Conservation (phyloP, 192 early-diverging fungal species). For the Mortierella hygrophila region DNA sequence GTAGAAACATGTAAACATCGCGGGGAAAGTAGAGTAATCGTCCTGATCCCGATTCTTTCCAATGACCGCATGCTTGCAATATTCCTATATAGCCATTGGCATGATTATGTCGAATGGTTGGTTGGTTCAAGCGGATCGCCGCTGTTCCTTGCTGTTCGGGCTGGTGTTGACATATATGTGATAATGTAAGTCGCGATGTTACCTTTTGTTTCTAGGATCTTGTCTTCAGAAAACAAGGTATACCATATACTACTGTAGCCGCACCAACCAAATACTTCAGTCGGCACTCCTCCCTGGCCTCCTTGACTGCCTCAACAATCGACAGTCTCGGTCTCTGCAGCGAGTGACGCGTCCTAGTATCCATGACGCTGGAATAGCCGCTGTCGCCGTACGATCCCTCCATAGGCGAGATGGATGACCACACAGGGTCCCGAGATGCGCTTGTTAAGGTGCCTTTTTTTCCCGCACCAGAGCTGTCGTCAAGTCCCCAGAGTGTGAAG, state of each 20-base stretch:
- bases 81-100: too few relatives aligned
- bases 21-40: too few relatives aligned
- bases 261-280: constrained; percentile 92
- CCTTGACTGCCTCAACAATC: constrained; percentile 81
- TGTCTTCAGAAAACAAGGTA: constrained; percentile 69
- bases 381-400: neutral
- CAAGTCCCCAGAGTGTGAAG: constrained; percentile 81
- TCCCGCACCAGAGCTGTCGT: neutral
- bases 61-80: too few relatives aligned
- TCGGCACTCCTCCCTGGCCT: constrained; percentile 77
- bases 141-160: too few relatives aligned
- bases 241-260: constrained; percentile 93
- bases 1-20: too few relatives aligned
- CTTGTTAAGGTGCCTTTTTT: neutral
- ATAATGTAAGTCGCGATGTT: too few relatives aligned
- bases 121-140: too few relatives aligned
- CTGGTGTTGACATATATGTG: too few relatives aligned
- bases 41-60: too few relatives aligned
- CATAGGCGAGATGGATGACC: neutral
- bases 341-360: neutral
- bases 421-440: neutral
- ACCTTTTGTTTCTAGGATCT: neutral
- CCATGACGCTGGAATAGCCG: neutral
- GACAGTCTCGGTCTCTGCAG: constrained; percentile 55
- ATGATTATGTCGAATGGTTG: too few relatives aligned